Evolutionary conservation across 768 basidiomycete species (phyloP).

Genomic region (Lactarius deliciosus): DNA sequence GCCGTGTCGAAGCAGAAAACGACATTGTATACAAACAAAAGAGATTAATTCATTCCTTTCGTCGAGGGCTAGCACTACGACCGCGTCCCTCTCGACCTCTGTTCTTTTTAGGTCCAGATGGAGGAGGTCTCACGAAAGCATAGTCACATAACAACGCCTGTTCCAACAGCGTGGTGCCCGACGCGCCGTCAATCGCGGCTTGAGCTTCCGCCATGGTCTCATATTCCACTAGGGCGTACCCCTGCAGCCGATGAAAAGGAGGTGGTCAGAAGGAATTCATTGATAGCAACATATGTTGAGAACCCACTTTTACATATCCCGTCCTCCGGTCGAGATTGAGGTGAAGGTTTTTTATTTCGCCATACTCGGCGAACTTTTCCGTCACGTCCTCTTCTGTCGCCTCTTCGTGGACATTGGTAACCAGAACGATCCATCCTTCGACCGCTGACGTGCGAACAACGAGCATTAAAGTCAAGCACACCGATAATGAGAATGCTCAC

Average conservation of each 20-base stretch:
- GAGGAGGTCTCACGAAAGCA: constrained; percentile 84
- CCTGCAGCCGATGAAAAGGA: constrained; percentile 47
- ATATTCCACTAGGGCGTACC: constrained; percentile 97
- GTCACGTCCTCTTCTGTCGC: constrained; percentile 96
- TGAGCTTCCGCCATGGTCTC: constrained; percentile 94
- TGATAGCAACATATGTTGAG: constrained; percentile 1
- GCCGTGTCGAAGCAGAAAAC: background rate
- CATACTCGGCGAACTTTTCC: constrained; percentile 95
- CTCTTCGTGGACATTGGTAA: constrained; percentile 96
- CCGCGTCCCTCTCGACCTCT: constrained; percentile 60
- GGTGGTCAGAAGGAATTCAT: constrained; percentile 2
- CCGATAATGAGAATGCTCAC: constrained; percentile 47
- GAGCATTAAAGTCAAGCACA: constrained; percentile 24
- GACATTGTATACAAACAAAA: constrained; percentile 12
- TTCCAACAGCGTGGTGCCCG: constrained; percentile 80
- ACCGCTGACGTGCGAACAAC: constrained; percentile 59
- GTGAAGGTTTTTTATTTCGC: constrained; percentile 97
- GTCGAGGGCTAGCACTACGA: constrained; percentile 80
- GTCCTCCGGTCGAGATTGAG: constrained; percentile 96
- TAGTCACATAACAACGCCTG: constrained; percentile 89
- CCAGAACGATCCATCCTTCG: constrained; percentile 98
- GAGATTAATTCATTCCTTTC: constrained; percentile 37
- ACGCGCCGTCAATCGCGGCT: constrained; percentile 87
- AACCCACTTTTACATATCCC: constrained; percentile 92
- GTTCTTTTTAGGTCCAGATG: constrained; percentile 77